A percentile compares a stretch with the other conserved stretches of the same genome.
Conservation (phyloP, 768 basidiomycete genomes). For the Sarcomyxa edulis region DNA sequence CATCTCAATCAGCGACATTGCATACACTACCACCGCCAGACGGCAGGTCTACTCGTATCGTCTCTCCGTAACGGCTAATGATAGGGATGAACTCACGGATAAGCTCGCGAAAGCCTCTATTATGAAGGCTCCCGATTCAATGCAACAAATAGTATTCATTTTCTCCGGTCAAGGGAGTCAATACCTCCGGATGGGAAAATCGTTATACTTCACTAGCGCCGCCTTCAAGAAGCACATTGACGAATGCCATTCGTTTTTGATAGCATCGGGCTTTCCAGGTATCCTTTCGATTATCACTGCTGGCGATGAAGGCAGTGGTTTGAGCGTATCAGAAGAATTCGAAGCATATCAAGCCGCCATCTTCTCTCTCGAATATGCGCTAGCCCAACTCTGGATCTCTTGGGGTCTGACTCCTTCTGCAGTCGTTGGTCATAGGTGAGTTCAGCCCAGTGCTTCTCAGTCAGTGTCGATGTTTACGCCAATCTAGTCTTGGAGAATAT, state of each 20-base stretch:
- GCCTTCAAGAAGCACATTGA: slow-evolving; percentile 50
- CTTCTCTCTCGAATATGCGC: slow-evolving; percentile 58
- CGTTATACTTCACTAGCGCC: slow-evolving; percentile 44
- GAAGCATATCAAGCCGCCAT: slow-evolving; percentile 49
- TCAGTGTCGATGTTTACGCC: too few species aligned
- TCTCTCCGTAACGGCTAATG: slow-evolving; percentile 40
- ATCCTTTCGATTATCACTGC: slow-evolving; percentile 39
- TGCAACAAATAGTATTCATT: slow-evolving; percentile 48
- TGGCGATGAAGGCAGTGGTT: slow-evolving; percentile 11
- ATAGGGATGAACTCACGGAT: slow-evolving; percentile 38
- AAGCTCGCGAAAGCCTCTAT: slow-evolving; percentile 33
- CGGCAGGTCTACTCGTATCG: slow-evolving; percentile 52
- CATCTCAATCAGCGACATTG: slow-evolving; percentile 40
- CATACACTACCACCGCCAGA: slow-evolving; percentile 66
- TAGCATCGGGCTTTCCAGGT: slow-evolving; percentile 43
- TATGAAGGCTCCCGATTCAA: slow-evolving; percentile 20
- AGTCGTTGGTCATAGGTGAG: slow-evolving; percentile 70
- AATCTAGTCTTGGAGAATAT: slow-evolving; percentile 66
- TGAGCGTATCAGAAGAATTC: slow-evolving; percentile 28
- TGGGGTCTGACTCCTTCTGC: slow-evolving; percentile 63
- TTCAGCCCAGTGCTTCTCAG: too few species aligned
- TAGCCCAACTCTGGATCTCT: slow-evolving; percentile 59
- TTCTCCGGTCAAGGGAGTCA: slow-evolving; percentile 75
- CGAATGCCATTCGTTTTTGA: slow-evolving; percentile 49
- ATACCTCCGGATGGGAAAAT: slow-evolving; percentile 57